Evolutionary conservation across 768 basidiomycete species (phyloP), one percentile per base, ranked within the genome.

Genomic region (Aureoboletus auriporus): DNA sequence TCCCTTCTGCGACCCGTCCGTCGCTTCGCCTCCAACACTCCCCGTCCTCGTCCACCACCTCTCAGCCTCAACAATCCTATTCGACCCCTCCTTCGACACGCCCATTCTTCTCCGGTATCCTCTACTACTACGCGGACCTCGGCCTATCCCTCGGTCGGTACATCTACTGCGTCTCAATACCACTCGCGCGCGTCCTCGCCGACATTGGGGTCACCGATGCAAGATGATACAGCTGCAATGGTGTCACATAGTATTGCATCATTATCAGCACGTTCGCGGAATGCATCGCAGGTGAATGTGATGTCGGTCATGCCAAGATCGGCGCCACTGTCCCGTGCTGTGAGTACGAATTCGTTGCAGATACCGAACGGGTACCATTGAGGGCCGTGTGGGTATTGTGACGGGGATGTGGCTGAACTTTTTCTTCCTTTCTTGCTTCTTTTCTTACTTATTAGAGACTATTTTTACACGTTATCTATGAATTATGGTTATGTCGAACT

Each of bases 281-380:
- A 86, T 53, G 72, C 75, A 8, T 87, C 85, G 5, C 78, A 82
- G 64, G 75, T 82, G 62, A 87, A 77, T 60, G 60, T 87, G 35
- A 72, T 79, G 33, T 71, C 69, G n/a, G 61, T 80, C 50, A 67
- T 73, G 29, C 73, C 83, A 37, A 73, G 83, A 44, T 71, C 69
- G 44, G 55, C 50, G 42, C 61, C 71, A 8, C 50, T 70, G 13
- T 69, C 67, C 56, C 71, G 76, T 51, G 61, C 66, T 14, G 62
- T 46, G 39, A 72, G 70, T 29, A 35, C 17, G 4, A 47, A 42
- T 6, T 39, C 50, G 39, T 40, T 62, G 46, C 53, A 59, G 20
- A 14, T 44, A 1, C 41, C 58, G 2, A 61, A 39, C n/a, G 58
- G 46, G 16, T 35, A 61, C 23, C 42, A 46, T 23, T 23, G 20